A percentile compares a stretch with the other conserved stretches of the same genome.
Evolutionary conservation across 192 early-diverging fungal species (phyloP).

Genomic region (Podila clonocystis): DNA sequence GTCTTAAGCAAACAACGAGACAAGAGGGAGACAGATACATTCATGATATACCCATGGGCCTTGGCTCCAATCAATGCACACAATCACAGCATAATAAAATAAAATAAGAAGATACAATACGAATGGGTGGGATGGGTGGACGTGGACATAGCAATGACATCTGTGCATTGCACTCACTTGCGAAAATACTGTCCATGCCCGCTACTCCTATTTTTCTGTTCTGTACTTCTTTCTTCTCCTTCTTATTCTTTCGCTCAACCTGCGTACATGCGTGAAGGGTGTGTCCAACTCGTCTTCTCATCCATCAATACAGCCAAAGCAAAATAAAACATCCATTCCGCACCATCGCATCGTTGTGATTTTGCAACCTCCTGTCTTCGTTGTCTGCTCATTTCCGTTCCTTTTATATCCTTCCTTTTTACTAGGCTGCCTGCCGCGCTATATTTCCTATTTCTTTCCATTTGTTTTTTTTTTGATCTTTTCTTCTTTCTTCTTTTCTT

Average conservation of each 20-base stretch:
- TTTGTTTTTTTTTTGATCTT: neutral
- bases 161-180: neutral
- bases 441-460: neutral
- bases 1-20: too few relatives aligned
- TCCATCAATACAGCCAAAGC: neutral
- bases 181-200: neutral
- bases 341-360: conserved; percentile 5
- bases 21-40: neutral
- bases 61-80: neutral
- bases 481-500: neutral
- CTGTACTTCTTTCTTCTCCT: conserved; percentile 3
- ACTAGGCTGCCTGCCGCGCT: conserved; percentile 3
- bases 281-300: neutral
- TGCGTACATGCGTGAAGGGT: too few relatives aligned
- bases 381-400: too few relatives aligned
- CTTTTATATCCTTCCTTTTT: conserved; percentile 14
- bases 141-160: too few relatives aligned
- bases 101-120: neutral
- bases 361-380: conserved; percentile 6
- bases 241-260: conserved; percentile 14
- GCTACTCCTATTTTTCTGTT: neutral
- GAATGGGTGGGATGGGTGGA: neutral
- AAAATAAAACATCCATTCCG: conserved; percentile 5
- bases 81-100: neutral
- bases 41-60: too few relatives aligned